Evolutionary conservation across 1,284 basidiomycete species (phyloP).

Genomic region (Ustanciosporium gigantosporum): DNA sequence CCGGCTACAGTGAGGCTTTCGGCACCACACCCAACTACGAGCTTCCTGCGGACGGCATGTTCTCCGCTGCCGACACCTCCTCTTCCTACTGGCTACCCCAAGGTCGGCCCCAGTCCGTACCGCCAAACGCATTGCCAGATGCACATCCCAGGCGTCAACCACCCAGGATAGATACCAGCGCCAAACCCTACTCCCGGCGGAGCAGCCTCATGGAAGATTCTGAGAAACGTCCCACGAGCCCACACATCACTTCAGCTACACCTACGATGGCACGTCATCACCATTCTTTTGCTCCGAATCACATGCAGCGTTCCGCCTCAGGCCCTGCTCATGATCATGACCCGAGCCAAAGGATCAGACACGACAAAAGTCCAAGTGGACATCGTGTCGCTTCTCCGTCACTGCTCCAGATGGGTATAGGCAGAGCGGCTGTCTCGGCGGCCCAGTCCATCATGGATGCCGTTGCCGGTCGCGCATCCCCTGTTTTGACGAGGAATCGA

Average conservation of each 20-base stretch:
- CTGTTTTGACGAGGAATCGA: slow-evolving; percentile 7
- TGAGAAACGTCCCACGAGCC: slow-evolving; percentile 42
- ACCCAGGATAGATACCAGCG: slow-evolving; percentile 32
- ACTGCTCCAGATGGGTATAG: slow-evolving; percentile 30
- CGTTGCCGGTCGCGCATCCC: slow-evolving; percentile 42
- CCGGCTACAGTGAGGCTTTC: slow-evolving; percentile 1
- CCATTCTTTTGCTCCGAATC: slow-evolving; percentile 7
- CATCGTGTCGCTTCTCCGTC: slow-evolving; percentile 29
- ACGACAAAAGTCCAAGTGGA: slow-evolving; percentile 6
- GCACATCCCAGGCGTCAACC: not conserved
- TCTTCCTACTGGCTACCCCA: slow-evolving; percentile 15
- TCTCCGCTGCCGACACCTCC: slow-evolving; percentile 6
- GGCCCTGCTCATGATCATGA: slow-evolving; percentile 22
- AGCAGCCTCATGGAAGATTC: slow-evolving; percentile 26
- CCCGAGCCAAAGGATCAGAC: slow-evolving; percentile 1
- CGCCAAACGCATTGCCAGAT: slow-evolving; percentile 13
- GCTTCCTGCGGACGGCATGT: slow-evolving; percentile 29
- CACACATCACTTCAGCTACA: slow-evolving; percentile 42
- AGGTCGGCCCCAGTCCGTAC: slow-evolving; percentile 27
- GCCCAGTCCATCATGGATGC: slow-evolving; percentile 51
- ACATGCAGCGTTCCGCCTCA: slow-evolving; percentile 10
- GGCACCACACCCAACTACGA: slow-evolving; percentile 38
- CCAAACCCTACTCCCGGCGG: slow-evolving; percentile 11
- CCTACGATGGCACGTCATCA: slow-evolving; percentile 35
- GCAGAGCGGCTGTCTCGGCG: slow-evolving; percentile 39